A percentile compares a stretch with the other conserved stretches of the same genome.
phyloP scores from a whole-genome alignment of 1,284 basidiomycete species.

The Rhizoctonia solani region DNA sequence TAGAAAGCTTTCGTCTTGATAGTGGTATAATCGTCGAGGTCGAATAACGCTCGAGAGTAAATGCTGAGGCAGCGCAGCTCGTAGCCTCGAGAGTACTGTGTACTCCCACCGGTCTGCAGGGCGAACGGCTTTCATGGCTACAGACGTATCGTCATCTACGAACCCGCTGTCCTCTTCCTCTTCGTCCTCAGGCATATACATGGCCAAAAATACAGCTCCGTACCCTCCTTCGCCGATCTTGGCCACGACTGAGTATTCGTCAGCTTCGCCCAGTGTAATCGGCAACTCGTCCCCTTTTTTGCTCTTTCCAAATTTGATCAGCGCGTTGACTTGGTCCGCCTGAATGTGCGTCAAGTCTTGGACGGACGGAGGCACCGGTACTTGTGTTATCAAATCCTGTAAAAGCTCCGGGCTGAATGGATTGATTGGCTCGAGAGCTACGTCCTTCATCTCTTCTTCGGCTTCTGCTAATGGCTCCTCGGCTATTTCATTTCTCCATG shows the following conservation, averaged over 20 bases:
- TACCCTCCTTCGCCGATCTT: conserved; percentile 98
- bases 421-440: conserved; percentile 85
- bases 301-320: conserved; percentile 54
- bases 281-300: conserved; percentile 46
- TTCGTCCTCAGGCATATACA: conserved; percentile 54
- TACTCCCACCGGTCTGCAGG: conserved; percentile 95
- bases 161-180: conserved; percentile 64
- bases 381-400: conserved; percentile 65
- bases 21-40: conserved; percentile 78
- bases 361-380: conserved; percentile 67
- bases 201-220: conserved; percentile 88
- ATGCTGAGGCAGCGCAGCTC: conserved; percentile 61
- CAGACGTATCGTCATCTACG: conserved; percentile 56
- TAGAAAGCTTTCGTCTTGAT: conserved; percentile 87
- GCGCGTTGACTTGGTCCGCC: conserved; percentile 62
- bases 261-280: conserved; percentile 55
- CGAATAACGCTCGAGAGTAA: conserved; percentile 64
- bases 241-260: conserved; percentile 69
- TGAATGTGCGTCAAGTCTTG: conserved; percentile 62
- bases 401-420: conserved; percentile 77
- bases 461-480: conserved; percentile 28
- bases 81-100: conserved; percentile 80
- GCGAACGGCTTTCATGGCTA: conserved; percentile 92
- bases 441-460: conserved; percentile 61
- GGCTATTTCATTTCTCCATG: conserved; percentile 39